These are phyloP conservation scores for Prunus mira DNA, from an alignment of 306 rosid species.

Conservation along the genomic window DNA sequence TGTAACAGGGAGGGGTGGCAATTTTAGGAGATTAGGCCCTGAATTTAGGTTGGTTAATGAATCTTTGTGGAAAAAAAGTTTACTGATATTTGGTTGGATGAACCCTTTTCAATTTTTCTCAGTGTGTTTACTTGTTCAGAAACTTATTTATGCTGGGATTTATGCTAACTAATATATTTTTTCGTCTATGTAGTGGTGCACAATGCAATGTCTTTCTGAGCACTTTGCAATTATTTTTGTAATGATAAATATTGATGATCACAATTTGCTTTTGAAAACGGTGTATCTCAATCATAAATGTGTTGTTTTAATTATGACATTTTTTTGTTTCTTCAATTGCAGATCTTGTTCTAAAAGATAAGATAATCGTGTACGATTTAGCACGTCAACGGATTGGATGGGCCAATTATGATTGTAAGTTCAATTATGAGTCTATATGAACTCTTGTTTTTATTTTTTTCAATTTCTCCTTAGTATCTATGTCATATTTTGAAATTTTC, in stretches of 20 bases:
- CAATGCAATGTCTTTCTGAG: too few relatives aligned
- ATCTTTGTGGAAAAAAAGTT: background rate
- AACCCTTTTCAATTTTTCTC: background rate
- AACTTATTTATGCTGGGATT: background rate
- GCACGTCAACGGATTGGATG: slow-evolving; percentile 79
- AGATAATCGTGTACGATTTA: slow-evolving; percentile 78
- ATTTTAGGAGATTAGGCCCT: slow-evolving; percentile 80
- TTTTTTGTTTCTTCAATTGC: slow-evolving; percentile 28
- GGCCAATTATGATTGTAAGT: slow-evolving; percentile 86
- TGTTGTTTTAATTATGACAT: background rate
- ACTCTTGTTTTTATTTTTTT: background rate
- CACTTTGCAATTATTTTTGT: background rate
- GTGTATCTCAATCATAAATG: background rate
- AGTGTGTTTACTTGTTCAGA: background rate
- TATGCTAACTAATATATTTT: background rate
- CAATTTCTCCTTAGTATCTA: background rate
- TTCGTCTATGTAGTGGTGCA: background rate
- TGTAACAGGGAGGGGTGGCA: slow-evolving; percentile 56
- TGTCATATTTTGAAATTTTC: background rate
- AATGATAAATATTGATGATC: background rate
- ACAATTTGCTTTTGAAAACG: background rate
- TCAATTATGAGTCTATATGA: background rate
- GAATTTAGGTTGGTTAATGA: background rate
- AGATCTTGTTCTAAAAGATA: slow-evolving; percentile 87
- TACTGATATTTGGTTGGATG: background rate